These are phyloP conservation scores for Zygotorulaspora florentina DNA, from an alignment of 805 yeast species.

Conservation along the genomic window DNA sequence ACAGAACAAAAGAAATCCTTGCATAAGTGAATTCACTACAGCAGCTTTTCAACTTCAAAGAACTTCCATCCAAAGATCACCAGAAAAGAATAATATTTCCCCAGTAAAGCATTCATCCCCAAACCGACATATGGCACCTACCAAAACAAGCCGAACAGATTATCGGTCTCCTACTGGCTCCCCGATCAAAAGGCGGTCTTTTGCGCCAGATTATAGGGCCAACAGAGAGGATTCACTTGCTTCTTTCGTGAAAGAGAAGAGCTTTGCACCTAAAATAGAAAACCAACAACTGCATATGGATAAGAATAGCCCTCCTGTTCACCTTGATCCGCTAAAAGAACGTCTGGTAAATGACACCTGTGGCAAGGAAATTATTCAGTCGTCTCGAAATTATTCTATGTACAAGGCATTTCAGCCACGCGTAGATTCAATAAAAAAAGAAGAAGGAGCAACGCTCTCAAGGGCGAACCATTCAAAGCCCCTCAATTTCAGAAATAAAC, in stretches of 20 bases:
- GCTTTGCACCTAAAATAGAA: constrained; percentile 9
- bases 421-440: not conserved
- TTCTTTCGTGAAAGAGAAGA: constrained; percentile 1
- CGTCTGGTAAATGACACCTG: not conserved
- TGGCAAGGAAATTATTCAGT: too few relatives aligned
- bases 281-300: constrained; percentile 1
- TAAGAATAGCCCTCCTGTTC: not conserved
- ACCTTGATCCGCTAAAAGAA: not conserved
- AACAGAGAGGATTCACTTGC: constrained; percentile 8
- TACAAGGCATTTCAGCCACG: not conserved
- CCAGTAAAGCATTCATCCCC: not conserved
- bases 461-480: not conserved
- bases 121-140: constrained; percentile 6
- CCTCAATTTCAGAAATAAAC: not conserved
- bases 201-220: constrained; percentile 12
- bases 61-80: not conserved
- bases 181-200: constrained; percentile 9
- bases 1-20: constrained; percentile 13
- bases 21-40: constrained; percentile 24
- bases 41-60: constrained; percentile 28
- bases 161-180: constrained; percentile 11
- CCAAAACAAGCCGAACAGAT: not conserved
- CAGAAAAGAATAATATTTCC: constrained; percentile 2
- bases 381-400: too few relatives aligned
- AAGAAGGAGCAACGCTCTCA: not conserved